Evolutionary conservation across 257 asterid species (phyloP), one percentile per base, ranked within the genome.

Genomic region (Jasminum sambac): DNA sequence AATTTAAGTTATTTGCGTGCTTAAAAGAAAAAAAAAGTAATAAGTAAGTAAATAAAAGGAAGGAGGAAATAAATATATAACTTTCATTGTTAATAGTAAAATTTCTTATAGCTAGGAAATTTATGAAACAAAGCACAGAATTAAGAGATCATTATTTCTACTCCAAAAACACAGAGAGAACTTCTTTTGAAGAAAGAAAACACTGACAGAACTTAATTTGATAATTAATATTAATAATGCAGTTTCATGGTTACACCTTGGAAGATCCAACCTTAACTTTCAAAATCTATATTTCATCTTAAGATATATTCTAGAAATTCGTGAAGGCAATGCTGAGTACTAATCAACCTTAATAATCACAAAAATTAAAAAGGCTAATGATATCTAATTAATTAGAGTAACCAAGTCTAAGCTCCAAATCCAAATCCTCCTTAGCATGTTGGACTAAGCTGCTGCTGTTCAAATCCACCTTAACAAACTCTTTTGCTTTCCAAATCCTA

Each of bases 341-440:
- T 19, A 55, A 23, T 55, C 36, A 14, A 55, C 34, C 59, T 24
- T n/a, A 37, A 11, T 5, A 19, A 64, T 64, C 52, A 39, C 55
- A 26, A 30, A 41, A 48, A 57, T 6, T 10, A 13, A 19, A 34
- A 48, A 38, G 58, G 41, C 42, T 57, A 34, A 69, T 4, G 46
- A 62, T 44, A n/a, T n/a, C n/a, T n/a, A n/a, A n/a, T 66, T 73
- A 75, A 42, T 61, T 43, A 80, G 87, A 76, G 72, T 64, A 83
- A n/a, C 96, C 96, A 69, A 88, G 89, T 17, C 88, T 83, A 72
- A 90, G 95, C 83, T 90, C 96, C 88, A 90, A 82, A 79, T 90
- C 96, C 84, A 90, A 68, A 44, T 77, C 85, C 79, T 82, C 82
- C 68, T 80, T 77, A 13, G 72, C 72, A 68, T 75, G 80, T 55